Evolutionary conservation across 768 basidiomycete species (phyloP).

Genomic region (Russula foetens): DNA sequence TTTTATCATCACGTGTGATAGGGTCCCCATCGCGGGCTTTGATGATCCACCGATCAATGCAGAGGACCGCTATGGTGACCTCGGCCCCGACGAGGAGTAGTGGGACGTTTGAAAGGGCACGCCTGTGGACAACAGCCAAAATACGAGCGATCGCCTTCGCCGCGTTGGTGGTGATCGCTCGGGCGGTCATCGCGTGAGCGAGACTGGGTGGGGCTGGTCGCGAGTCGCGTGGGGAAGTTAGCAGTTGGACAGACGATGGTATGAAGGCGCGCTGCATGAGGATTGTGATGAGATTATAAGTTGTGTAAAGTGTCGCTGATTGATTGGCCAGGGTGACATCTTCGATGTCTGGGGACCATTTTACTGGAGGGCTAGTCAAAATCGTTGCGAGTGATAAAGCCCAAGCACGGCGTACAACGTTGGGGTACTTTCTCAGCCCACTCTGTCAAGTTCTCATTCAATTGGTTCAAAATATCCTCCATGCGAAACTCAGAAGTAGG

Average conservation of each 20-base stretch:
- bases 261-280: conserved; percentile 75
- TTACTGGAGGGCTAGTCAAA: conserved; percentile 23
- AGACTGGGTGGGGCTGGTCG: background rate
- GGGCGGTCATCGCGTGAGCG: conserved; percentile 10
- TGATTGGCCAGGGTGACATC: conserved; percentile 35
- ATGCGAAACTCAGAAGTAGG: conserved; percentile 19
- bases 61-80: conserved; percentile 14
- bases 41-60: conserved; percentile 16
- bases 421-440: conserved; percentile 27
- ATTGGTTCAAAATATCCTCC: conserved; percentile 33
- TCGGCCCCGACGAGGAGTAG: conserved; percentile 15
- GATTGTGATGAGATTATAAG: conserved; percentile 58
- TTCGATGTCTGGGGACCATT: conserved; percentile 36
- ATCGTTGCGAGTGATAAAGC: background rate
- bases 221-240: conserved; percentile 1
- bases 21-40: conserved; percentile 6
- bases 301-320: conserved; percentile 35
- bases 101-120: conserved; percentile 15
- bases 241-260: conserved; percentile 27
- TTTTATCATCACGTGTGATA: background rate
- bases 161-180: conserved; percentile 11
- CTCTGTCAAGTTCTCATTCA: conserved; percentile 38
- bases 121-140: conserved; percentile 9
- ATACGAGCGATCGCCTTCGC: conserved; percentile 13
- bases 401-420: conserved; percentile 22